Base-by-base conservation (phyloP, 768 basidiomycete species). In the Kwoniella dejecticola region DNA sequence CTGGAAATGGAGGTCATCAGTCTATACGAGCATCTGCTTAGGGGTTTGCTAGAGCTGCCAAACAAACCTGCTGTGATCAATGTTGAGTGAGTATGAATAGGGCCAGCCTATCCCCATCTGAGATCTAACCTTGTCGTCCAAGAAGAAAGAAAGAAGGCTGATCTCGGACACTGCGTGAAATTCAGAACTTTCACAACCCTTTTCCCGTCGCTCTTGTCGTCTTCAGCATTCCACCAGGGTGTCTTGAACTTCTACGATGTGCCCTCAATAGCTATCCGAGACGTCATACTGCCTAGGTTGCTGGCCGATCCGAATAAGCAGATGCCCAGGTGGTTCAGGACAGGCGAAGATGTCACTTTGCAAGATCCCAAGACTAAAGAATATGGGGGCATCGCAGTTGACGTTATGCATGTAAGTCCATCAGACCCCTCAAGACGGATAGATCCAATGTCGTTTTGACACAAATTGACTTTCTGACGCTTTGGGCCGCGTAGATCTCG, bases 21-120 rank as follows among this genome's bases (percentile, higher is more conserved):
- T 26, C 63, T 66, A 26, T 74, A 69, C 50, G 72, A 74, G 44
- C 60, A 65, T 24, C 52, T 74, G 3, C 44, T 74, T 2, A 46
- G 72, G 17, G 63, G 65, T 4, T 24, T 71, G 19, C 19, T 74
- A 46, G 66, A 74, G 41, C 45, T 71, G 13, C 53, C 64, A 8
- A 60, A 63, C 11, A 53, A 60, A 38, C 70, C 75, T 8, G 72
- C 72, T 23, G 62, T 77, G 24, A 72, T 74, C 47, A 75, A 76
- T 50, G 65, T 77, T 45, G 74, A 72, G 76, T 77, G 52, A 40
- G 68, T 68, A 36, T n/a, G n/a, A n/a, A n/a, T n/a, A n/a, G n/a
- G n/a, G n/a, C n/a, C n/a, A n/a, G 33, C 33, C 44, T 26, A 19
- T 44, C 47, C 8, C 23, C 23, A 36, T 36, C 7, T 36, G 33